Conservation (phyloP, 768 basidiomycete genomes). For the Mycena galericulata region DNA sequence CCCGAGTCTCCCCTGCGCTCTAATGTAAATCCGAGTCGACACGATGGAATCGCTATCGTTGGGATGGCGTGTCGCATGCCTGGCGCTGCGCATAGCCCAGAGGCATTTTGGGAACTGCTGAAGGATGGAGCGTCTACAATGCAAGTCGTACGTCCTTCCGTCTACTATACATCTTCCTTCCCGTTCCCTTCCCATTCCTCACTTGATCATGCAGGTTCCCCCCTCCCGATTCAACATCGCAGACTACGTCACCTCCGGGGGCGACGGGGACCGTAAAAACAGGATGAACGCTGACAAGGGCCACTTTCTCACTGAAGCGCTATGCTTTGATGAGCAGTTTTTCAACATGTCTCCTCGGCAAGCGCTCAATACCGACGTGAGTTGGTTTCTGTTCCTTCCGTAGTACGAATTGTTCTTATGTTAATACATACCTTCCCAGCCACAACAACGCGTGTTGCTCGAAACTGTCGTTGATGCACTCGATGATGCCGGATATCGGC, state of each 20-base stretch:
- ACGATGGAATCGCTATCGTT: conserved; percentile 10
- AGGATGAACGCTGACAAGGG: conserved; percentile 56
- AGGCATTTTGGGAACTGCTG: conserved; percentile 16
- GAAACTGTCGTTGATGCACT: conserved; percentile 23
- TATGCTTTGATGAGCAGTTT: conserved; percentile 10
- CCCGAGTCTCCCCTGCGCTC: background rate
- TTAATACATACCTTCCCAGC: background rate
- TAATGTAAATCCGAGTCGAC: background rate
- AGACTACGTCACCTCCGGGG: conserved; percentile 3
- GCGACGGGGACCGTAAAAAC: background rate
- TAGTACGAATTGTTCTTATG: background rate
- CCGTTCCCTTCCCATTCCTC: background rate
- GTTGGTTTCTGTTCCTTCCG: background rate
- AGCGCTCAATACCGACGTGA: conserved; percentile 13
- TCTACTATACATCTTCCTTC: background rate
- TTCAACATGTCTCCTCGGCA: conserved; percentile 20
- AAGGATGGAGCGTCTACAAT: conserved; percentile 1
- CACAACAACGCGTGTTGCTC: conserved; percentile 19
- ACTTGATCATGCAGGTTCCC: conserved; percentile 4
- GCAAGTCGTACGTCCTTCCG: conserved; percentile 16
- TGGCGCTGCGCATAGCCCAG: conserved; percentile 19
- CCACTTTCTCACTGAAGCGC: conserved; percentile 66
- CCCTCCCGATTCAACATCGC: conserved; percentile 17
- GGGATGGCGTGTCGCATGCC: conserved; percentile 25
- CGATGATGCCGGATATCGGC: conserved; percentile 17